Conservation (phyloP, 2,329 filamentous ascomycete species). For the Incumbomyces delicatus region DNA sequence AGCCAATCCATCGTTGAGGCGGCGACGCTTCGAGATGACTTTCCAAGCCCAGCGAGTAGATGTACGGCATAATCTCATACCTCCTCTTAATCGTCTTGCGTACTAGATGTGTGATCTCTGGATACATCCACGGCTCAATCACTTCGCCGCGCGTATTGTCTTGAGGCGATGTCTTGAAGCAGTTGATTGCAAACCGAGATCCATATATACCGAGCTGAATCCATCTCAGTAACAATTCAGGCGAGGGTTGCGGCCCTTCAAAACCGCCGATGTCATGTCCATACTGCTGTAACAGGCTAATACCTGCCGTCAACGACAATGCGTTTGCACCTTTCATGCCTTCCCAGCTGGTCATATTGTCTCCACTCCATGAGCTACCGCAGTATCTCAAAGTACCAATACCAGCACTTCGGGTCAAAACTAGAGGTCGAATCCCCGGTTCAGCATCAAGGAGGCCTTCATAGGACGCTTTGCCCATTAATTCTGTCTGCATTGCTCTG, state of each 20-base stretch:
- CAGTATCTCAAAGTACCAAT: conserved; percentile 61
- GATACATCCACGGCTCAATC: conserved; percentile 72
- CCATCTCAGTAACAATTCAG: conserved; percentile 64
- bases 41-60: conserved; percentile 55
- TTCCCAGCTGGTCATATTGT: conserved; percentile 65
- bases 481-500: conserved; percentile 57
- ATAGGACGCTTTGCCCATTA: conserved; percentile 61
- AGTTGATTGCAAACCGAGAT: conserved; percentile 65
- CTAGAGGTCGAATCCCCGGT: conserved; percentile 54
- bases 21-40: conserved; percentile 53
- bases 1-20: conserved; percentile 63
- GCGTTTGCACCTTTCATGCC: conserved; percentile 64
- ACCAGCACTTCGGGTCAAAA: conserved; percentile 61
- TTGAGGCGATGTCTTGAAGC: conserved; percentile 60
- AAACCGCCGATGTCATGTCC: conserved; percentile 70
- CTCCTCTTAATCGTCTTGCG: conserved; percentile 58
- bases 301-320: conserved; percentile 56
- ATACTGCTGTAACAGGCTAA: conserved; percentile 60
- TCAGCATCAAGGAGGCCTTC: conserved; percentile 53
- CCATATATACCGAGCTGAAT: conserved; percentile 62
- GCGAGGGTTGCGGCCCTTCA: conserved; percentile 59
- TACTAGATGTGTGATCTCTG: conserved; percentile 53
- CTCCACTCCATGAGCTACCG: conserved; percentile 64
- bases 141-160: conserved; percentile 61
- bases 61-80: conserved; percentile 62